Conservation (phyloP, 805 yeast genomes). For the Maudiozyma turicensis region DNA sequence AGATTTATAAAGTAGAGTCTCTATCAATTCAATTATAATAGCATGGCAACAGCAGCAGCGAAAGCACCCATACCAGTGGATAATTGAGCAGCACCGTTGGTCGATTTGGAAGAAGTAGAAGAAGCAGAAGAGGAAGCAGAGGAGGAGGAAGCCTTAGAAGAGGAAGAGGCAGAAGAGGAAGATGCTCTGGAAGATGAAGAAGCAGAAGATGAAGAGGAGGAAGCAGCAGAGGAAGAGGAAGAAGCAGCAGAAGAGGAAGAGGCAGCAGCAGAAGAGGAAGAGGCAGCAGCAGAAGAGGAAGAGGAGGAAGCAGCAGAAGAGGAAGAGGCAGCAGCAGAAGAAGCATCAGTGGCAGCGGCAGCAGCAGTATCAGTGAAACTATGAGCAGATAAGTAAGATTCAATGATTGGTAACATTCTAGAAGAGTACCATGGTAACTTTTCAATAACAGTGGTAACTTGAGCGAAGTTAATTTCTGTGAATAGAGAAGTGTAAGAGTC, state of each 20-base stretch:
- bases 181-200: conserved; percentile 5
- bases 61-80: conserved; percentile 12
- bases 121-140: conserved; percentile 7
- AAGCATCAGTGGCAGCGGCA: conserved; percentile 4
- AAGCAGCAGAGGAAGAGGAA: conserved; percentile 6
- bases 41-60: conserved; percentile 15
- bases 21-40: conserved; percentile 9
- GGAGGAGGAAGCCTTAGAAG: conserved; percentile 5
- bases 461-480: conserved; percentile 21
- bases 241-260: conserved; percentile 5
- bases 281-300: conserved; percentile 6
- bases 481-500: conserved; percentile 29
- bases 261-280: conserved; percentile 4
- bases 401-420: conserved; percentile 18
- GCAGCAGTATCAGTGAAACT: conserved; percentile 8
- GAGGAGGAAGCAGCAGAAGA: conserved; percentile 7
- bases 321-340: conserved; percentile 7
- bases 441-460: conserved; percentile 25
- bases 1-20: neutral
- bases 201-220: conserved; percentile 6
- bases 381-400: conserved; percentile 11
- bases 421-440: conserved; percentile 31
- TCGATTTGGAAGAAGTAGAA: conserved; percentile 4
- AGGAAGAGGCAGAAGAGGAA: conserved; percentile 2
- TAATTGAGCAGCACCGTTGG: conserved; percentile 6